A percentile compares a stretch with the other conserved stretches of the same genome.
Evolutionary conservation across 345 rosid species (phyloP).

Genomic region (Dovyalis caffra): DNA sequence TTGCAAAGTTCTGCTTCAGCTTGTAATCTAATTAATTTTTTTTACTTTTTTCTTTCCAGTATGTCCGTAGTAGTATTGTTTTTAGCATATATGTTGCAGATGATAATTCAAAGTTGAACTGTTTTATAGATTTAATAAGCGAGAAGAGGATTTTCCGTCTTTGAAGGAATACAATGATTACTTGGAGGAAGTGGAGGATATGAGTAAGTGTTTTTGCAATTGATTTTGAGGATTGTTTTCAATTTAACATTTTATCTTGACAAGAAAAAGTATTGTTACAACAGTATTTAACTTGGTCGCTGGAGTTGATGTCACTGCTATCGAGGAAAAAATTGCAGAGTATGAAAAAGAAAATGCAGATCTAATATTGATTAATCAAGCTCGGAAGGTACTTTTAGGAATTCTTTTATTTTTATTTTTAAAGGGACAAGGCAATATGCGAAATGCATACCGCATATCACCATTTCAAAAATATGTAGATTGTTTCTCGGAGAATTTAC

Average conservation of each 20-base stretch:
- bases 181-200: slow-evolving; percentile 93
- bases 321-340: slow-evolving; percentile 66
- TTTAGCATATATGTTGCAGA: neutral
- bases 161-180: slow-evolving; percentile 84
- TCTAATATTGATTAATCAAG: slow-evolving; percentile 79
- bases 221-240: neutral
- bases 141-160: slow-evolving; percentile 83
- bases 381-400: slow-evolving; percentile 58
- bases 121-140: slow-evolving; percentile 68
- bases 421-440: neutral
- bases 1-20: neutral
- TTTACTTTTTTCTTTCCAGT: neutral
- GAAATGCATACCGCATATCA: neutral
- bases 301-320: slow-evolving; percentile 66
- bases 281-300: slow-evolving; percentile 73
- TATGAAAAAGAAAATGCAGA: slow-evolving; percentile 88
- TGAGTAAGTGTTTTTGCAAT: slow-evolving; percentile 52
- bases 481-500: neutral
- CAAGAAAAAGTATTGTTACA: slow-evolving; percentile 21
- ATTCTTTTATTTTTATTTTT: neutral
- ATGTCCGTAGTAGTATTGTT: neutral
- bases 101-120: neutral
- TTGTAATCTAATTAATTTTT: neutral
- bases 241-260: neutral
- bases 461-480: neutral